phyloP scores from a whole-genome alignment of 768 basidiomycete genomes.

The Kwoniella sp. region DNA sequence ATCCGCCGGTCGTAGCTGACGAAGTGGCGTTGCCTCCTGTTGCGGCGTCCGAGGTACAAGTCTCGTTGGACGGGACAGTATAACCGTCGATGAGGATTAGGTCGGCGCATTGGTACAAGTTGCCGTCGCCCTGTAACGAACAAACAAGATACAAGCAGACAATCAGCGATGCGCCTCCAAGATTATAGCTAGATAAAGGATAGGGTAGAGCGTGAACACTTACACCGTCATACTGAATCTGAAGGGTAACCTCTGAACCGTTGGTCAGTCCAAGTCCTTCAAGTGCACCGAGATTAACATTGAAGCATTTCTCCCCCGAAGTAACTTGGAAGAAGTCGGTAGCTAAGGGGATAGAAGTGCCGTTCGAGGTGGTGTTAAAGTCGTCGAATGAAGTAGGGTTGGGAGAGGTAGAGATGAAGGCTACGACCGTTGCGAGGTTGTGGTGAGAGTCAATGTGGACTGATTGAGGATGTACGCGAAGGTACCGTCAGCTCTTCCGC shows the following conservation, averaged over 20 bases:
- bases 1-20: background rate
- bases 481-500: background rate
- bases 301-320: slow-evolving; percentile 69
- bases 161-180: too few species aligned
- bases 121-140: slow-evolving; percentile 63
- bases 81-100: slow-evolving; percentile 66
- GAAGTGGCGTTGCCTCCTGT: background rate
- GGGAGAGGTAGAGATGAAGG: slow-evolving; percentile 55
- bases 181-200: too few species aligned
- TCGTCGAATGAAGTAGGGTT: slow-evolving; percentile 68
- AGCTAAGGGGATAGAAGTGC: slow-evolving; percentile 38
- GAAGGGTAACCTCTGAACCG: slow-evolving; percentile 74
- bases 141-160: background rate
- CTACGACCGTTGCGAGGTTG: slow-evolving; percentile 60
- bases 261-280: slow-evolving; percentile 63
- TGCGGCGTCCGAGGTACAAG: slow-evolving; percentile 36
- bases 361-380: slow-evolving; percentile 61
- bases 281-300: slow-evolving; percentile 64
- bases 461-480: background rate
- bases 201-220: too few species aligned
- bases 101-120: slow-evolving; percentile 78
- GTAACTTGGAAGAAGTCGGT: slow-evolving; percentile 42
- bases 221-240: slow-evolving; percentile 54
- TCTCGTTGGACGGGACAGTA: slow-evolving; percentile 60
- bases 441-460: slow-evolving; percentile 29